Evolutionary conservation across 2,329 filamentous ascomycete species (phyloP).

Genomic region (Madurella mycetomatis): DNA sequence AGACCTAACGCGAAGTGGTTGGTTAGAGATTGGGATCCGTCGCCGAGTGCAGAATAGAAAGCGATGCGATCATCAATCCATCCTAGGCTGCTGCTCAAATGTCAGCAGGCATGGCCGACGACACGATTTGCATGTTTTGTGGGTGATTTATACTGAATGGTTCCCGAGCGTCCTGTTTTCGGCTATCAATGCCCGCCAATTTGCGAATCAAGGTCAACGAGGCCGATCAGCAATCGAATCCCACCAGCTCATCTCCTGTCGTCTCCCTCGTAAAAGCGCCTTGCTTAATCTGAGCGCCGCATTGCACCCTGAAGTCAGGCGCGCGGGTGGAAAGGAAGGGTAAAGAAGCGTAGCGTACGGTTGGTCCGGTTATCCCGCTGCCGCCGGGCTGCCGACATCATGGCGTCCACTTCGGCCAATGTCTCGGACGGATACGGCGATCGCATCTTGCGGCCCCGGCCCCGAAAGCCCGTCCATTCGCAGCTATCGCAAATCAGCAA

Average conservation of each 20-base stretch:
- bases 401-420: constrained; percentile 30
- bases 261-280: background rate
- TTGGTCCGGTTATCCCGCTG: background rate
- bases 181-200: background rate
- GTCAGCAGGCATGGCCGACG: background rate
- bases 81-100: background rate
- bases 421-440: constrained; percentile 34
- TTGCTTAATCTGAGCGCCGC: too few relatives aligned
- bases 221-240: background rate
- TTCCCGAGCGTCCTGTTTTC: too few relatives aligned
- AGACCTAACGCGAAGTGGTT: constrained; percentile 1
- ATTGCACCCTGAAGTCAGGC: too few relatives aligned
- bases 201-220: background rate
- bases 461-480: constrained; percentile 46
- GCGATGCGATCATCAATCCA: too few relatives aligned
- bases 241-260: background rate
- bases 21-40: background rate
- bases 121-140: background rate
- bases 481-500: constrained; percentile 44
- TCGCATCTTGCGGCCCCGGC: constrained; percentile 45
- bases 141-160: too few relatives aligned
- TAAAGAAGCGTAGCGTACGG: background rate
- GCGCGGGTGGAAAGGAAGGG: background rate
- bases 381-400: constrained; percentile 9
- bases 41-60: background rate